Percentiles rank a stretch among this genome's conserved stretches.
phyloP scores from a whole-genome alignment of 495 filamentous ascomycete species.

The Jackrogersella minutella region DNA sequence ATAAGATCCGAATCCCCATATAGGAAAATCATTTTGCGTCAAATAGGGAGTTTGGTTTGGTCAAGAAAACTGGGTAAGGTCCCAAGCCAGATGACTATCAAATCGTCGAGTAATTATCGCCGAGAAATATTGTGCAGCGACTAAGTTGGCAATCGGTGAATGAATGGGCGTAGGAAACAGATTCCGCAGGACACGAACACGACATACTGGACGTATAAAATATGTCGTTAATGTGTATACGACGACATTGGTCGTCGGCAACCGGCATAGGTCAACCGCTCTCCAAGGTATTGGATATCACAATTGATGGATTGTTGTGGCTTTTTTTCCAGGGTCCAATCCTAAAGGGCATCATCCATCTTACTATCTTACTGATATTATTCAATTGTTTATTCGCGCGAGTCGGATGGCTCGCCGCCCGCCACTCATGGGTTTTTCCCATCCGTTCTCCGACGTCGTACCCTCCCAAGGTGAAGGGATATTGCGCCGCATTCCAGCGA shows the following conservation, averaged over 20 bases:
- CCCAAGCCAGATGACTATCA: conserved; percentile 8
- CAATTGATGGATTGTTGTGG: conserved; percentile 1
- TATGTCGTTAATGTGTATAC: conserved; percentile 19
- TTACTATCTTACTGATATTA: conserved; percentile 1
- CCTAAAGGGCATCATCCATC: background rate
- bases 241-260: conserved; percentile 21
- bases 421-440: background rate
- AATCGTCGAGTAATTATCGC: conserved; percentile 25
- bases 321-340: conserved; percentile 14
- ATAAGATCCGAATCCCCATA: conserved; percentile 10
- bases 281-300: background rate
- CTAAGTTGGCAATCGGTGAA: conserved; percentile 22
- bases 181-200: conserved; percentile 20
- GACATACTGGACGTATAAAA: conserved; percentile 33
- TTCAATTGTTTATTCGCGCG: conserved; percentile 7
- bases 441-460: conserved; percentile 13
- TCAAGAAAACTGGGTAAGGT: conserved; percentile 18
- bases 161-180: conserved; percentile 18
- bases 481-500: conserved; percentile 31
- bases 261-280: conserved; percentile 27
- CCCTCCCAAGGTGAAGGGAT: conserved; percentile 11
- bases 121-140: conserved; percentile 36
- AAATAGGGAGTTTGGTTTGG: conserved; percentile 17
- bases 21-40: conserved; percentile 23
- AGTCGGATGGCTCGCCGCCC: conserved; percentile 30